Base-by-base conservation (phyloP, 116 monocot genomes). In the Zostera marina region DNA sequence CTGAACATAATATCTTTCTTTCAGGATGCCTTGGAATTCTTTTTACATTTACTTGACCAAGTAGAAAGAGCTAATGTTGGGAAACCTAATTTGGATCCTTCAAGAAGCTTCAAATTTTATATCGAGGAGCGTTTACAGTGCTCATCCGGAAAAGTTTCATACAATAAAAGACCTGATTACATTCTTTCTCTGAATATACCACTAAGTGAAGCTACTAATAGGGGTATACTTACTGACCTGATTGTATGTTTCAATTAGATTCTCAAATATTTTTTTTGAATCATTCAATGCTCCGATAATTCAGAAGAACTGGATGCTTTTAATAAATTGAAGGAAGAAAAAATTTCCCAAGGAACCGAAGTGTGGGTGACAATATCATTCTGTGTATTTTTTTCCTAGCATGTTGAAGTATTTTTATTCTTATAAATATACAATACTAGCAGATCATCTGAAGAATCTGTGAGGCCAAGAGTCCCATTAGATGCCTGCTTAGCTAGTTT, bases 11-110 rank as follows among this genome's bases (percentile, higher is more conserved):
- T 4, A 56, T 39, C 7, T 38, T 56, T 15, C 14, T 69, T 76
- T 9, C 55, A 96, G 96, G 96, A 96, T 75, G 96, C 96, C 1
- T 56, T 93, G 68, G 93, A 93, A 44, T 93, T 88, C 63, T 96
- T 89, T 49, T 72, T 85, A 22, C 82, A 96, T 74, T 63, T 89
- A 53, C 72, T 96, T 74, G 96, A 96, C 58, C 85, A 85, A 74
- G 85, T 96, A 62, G 89, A 89, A 58, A 73, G 67, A 10, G 73
- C 73, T 24, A 80, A 89, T 74, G 1, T 67, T 59, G 82, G 80
- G 61, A 74, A 66, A 62, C 65, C 76, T 61, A 82, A 85, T 62
- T 68, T 66, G 22, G 85, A 96, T 74, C 89, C 96, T 46, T 77
- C 82, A 19, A 71, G 63, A 53, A 68, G 78, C 73, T 96, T 89